Base-by-base conservation (phyloP, 1,284 basidiomycete genomes). In the Marasmius sp. region DNA sequence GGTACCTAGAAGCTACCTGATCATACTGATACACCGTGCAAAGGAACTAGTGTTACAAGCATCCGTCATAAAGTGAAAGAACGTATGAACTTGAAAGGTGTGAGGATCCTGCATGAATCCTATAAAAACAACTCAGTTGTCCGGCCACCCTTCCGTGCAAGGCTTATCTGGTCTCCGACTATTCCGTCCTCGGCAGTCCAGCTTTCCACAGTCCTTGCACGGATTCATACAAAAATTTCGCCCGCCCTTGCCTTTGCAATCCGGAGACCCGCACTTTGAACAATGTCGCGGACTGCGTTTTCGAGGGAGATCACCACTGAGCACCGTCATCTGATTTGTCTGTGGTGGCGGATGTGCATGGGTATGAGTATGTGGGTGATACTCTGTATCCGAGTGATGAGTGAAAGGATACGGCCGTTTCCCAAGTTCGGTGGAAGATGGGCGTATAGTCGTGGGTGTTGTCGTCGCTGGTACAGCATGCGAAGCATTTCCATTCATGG, bases 241-340 rank as follows among this genome's bases (percentile, higher is more conserved):
- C 8, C 89, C 89, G 10, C 89, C 89, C 66, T 91, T 91, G 52
- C 89, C 89, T 71, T 91, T 91, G 73, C 89, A 91, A 33, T 88
- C 85, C 71, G 87, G 85, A 50, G 83, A 86, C 11, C 89, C 89
- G 63, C 89, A 91, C 75, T 91, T 91, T 70, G 86, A 86, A 68
- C 89, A 83, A 64, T 82, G 82, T 16, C 82, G 67, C 53, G 80
- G 80, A 61, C 72, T 77, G 10, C 80, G 71, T 49, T 62, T 62
- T 45, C 58, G 58, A 20, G 51, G 51, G 12, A n/a, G n/a, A 18
- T 54, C 51, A n/a, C 45, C 50, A 41, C 50, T 54, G 10, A 54
- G 27, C 33, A 37, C 33, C 34, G 47, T 57, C 45, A 48, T 45
- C 37, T 27, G 62, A 36, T 56, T 37, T 22, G 51, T 34, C 18